Evolutionary conservation across 305 asterid species (phyloP), one percentile per base, ranked within the genome.

Genomic region (Fraxinus greggii): DNA sequence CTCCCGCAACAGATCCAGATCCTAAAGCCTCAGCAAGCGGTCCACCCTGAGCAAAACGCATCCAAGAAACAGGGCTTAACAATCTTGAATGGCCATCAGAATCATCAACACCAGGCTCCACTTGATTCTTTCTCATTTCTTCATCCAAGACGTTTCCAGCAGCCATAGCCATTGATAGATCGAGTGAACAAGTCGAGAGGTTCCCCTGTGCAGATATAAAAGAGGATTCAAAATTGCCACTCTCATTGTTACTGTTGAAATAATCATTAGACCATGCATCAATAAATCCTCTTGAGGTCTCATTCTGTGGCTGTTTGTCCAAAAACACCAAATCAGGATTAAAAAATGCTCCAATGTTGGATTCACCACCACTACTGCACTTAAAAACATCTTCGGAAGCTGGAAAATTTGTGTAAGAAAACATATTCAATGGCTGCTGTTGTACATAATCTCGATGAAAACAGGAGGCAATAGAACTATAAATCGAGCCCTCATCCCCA

Each of bases 21-120:
- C 89, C 91, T 84, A 94, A 38, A 40, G 87, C 98, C 87, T 95
- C 97, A 0, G 92, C 98, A n/a, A 95, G 89, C 13, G 98, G 98
- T 48, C 98, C 97, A 4, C 97, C 97, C 7, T 80, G 84, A 0
- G 86, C 85, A 77, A 90, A 89, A 6, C 91, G 88, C 78, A 81
- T 88, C 91, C 93, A 91, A 74, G 87, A 89, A 78, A 59, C 83
- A 48, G 90, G 88, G 82, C 76, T 51, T 15, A 54, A 32, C 87
- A 73, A 54, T 32, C 83, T 81, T 8, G 77, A 84, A 31, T 31
- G 12, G 10, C 10, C 48, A 21, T 79, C 69, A 36, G 51, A 72
- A 79, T 73, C 65, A 19, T 81, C 70, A 23, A 36, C 19, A 15
- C 72, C 79, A 38, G 36, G 28, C n/a, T 73, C 80, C 76, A 82